Conservation (phyloP, 192 early-diverging fungal genomes). For the Coemansia sp. region DNA sequence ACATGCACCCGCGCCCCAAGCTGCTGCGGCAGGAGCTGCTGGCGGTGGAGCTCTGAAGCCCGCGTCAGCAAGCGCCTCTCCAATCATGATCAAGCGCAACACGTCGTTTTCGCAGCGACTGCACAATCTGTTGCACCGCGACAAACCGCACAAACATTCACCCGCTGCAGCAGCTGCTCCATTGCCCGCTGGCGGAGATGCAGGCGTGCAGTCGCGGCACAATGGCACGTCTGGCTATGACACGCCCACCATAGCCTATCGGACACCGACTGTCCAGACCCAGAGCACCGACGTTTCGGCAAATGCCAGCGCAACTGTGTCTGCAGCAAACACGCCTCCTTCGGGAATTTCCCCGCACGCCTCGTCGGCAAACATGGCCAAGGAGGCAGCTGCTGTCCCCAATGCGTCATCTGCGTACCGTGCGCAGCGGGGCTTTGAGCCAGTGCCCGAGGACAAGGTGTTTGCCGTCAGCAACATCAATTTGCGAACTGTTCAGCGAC, state of each 20-base stretch:
- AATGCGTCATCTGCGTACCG: conserved; percentile 19
- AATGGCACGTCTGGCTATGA: conserved; percentile 21
- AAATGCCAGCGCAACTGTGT: conserved; percentile 24
- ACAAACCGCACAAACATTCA: conserved; percentile 37
- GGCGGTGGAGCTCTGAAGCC: conserved; percentile 4
- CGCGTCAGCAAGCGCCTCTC: conserved; percentile 14
- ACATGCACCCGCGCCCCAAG: neutral
- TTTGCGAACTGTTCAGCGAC: conserved; percentile 40
- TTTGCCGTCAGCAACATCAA: conserved; percentile 46
- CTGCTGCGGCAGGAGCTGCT: neutral
- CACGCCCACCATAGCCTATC: conserved; percentile 50
- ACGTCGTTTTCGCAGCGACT: conserved; percentile 54
- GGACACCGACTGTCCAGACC: conserved; percentile 44
- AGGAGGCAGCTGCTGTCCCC: conserved; percentile 10
- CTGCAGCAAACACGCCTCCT: conserved; percentile 35
- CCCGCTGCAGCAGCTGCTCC: neutral
- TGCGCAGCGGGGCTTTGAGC: conserved; percentile 49
- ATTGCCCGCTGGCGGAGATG: conserved; percentile 13
- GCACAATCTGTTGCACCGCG: conserved; percentile 51
- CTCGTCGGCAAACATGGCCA: conserved; percentile 24
- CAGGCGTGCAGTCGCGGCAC: conserved; percentile 17
- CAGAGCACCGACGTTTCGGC: conserved; percentile 36
- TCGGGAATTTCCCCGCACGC: conserved; percentile 20
- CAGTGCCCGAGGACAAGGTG: conserved; percentile 42
- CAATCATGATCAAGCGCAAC: conserved; percentile 52